Conservation (phyloP, 306 rosid species). For the Albizia julibrissin region DNA sequence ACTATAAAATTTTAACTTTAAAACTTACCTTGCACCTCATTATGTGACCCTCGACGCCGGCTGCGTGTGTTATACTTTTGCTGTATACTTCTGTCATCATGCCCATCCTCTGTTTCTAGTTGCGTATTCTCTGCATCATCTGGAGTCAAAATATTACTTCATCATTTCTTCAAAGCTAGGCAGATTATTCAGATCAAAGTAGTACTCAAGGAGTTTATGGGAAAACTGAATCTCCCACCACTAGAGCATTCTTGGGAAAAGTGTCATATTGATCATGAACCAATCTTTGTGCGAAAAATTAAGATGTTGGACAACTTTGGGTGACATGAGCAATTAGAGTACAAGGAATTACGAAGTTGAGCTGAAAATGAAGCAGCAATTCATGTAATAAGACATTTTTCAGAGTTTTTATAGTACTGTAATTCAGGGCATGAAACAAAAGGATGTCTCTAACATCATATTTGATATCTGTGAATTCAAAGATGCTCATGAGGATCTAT, state of each 20-base stretch:
- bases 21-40: neutral
- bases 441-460: too few relatives aligned
- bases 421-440: too few relatives aligned
- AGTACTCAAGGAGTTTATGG: neutral
- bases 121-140: neutral
- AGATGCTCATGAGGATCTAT: too few relatives aligned
- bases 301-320: too few relatives aligned
- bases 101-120: neutral
- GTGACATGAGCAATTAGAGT: too few relatives aligned
- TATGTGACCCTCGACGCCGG: neutral
- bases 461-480: too few relatives aligned
- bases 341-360: too few relatives aligned
- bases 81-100: neutral
- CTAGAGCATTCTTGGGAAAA: neutral
- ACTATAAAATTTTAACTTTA: neutral
- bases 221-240: neutral
- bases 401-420: too few relatives aligned
- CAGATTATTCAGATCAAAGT: neutral
- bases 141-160: neutral
- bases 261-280: neutral
- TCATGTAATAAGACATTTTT: too few relatives aligned
- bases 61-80: neutral
- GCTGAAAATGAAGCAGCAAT: too few relatives aligned
- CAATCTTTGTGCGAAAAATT: too few relatives aligned
- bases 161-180: neutral